phyloP scores from a whole-genome alignment of 1,139 yeast genomes.

The Candida tetrigidarum region DNA sequence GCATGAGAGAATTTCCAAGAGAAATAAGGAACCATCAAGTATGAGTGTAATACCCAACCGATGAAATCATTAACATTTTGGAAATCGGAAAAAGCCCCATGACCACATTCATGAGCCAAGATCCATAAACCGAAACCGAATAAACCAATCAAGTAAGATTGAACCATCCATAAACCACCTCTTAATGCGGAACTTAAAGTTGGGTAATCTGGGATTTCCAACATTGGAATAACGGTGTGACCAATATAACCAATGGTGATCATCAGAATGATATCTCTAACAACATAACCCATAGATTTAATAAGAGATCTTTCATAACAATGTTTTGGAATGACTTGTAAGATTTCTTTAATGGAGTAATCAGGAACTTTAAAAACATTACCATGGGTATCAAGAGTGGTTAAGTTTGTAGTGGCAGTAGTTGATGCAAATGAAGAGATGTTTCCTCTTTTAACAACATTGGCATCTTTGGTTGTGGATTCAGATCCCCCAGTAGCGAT shows the following conservation, averaged over 20 bases:
- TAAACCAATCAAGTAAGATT: conserved; percentile 58
- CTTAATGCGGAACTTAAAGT: conserved; percentile 28
- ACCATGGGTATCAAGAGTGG: conserved; percentile 66
- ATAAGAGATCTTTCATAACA: conserved; percentile 69
- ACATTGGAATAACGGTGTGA: conserved; percentile 50
- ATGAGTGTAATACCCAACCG: conserved; percentile 85
- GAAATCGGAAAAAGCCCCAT: conserved; percentile 80
- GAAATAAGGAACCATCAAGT: conserved; percentile 79
- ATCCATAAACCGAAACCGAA: conserved; percentile 85
- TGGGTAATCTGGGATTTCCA: conserved; percentile 27
- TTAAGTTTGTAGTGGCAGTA: conserved; percentile 26
- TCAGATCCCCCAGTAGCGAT: conserved; percentile 4
- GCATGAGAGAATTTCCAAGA: conserved; percentile 86
- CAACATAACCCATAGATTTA: conserved; percentile 64
- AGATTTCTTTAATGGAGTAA: conserved; percentile 71
- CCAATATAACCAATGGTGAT: conserved; percentile 55
- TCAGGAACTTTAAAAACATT: conserved; percentile 73
- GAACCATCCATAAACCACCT: conserved; percentile 43
- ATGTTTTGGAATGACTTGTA: conserved; percentile 73
- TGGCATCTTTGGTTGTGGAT: conserved; percentile 7
- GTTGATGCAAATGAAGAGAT: conserved; percentile 23
- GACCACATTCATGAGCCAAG: conserved; percentile 91
- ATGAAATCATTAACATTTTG: conserved; percentile 69
- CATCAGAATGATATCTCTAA: conserved; percentile 63
- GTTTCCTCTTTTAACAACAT: conserved; percentile 28